A percentile compares a stretch with the other conserved stretches of the same genome.
These are phyloP conservation scores for Tetracladium setigerum DNA, from an alignment of 495 filamentous ascomycete species.

Conservation along the genomic window DNA sequence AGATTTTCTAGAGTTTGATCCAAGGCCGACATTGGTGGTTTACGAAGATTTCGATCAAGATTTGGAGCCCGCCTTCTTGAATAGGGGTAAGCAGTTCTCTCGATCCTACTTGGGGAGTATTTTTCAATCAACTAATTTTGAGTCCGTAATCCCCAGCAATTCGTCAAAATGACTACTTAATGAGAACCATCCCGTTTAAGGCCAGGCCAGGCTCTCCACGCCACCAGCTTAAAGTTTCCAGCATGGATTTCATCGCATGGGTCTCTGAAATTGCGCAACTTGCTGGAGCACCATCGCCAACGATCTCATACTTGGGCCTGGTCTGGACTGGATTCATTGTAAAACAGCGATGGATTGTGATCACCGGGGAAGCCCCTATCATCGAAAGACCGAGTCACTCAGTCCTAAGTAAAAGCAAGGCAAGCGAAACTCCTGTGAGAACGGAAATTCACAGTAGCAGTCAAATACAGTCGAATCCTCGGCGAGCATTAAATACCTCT, in stretches of 20 bases:
- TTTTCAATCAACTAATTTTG: no score
- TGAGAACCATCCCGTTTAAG: background rate
- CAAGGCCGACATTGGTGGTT: conserved; percentile 33
- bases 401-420: no score
- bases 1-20: conserved; percentile 30
- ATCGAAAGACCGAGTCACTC: no score
- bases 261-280: conserved; percentile 1
- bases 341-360: conserved; percentile 27
- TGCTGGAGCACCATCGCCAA: conserved; percentile 5
- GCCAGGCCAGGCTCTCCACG: background rate
- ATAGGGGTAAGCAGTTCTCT: background rate
- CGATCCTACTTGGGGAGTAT: no score
- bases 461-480: background rate
- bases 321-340: conserved; percentile 33
- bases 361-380: conserved; percentile 26
- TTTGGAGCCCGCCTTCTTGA: conserved; percentile 11
- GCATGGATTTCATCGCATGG: conserved; percentile 9
- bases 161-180: background rate
- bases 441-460: background rate
- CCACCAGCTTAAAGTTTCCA: background rate
- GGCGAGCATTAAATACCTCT: background rate
- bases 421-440: background rate
- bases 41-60: conserved; percentile 7
- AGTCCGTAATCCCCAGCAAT: background rate
- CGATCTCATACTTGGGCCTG: conserved; percentile 22